Evolutionary conservation across 2,329 filamentous ascomycete species (phyloP).

Genomic region (Talaromyces sp.): DNA sequence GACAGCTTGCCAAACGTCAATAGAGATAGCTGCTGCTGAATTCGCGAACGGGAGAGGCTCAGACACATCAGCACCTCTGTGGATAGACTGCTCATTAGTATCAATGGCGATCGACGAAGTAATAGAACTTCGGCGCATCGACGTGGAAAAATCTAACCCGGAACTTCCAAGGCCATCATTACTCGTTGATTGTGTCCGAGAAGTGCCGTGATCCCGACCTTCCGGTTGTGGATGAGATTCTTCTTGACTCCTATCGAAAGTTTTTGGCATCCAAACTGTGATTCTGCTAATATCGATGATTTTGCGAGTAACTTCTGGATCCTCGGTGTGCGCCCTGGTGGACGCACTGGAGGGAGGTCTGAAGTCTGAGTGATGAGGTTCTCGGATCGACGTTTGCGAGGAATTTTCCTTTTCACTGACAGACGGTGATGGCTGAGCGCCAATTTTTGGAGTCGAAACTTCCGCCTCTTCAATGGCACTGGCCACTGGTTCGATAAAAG

Average conservation of each 20-base stretch:
- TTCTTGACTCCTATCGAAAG: neutral
- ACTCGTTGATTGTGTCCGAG: conserved; percentile 20
- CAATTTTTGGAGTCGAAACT: conserved; percentile 29
- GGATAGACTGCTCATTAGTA: conserved; percentile 4
- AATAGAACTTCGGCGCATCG: conserved; percentile 18
- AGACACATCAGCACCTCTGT: conserved; percentile 3
- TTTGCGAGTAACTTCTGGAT: conserved; percentile 29
- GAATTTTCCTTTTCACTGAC: neutral
- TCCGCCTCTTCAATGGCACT: conserved; percentile 18
- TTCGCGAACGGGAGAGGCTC: conserved; percentile 8
- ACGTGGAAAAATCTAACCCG: conserved; percentile 20
- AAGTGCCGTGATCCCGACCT: neutral
- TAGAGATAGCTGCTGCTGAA: conserved; percentile 18
- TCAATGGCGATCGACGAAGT: conserved; percentile 18
- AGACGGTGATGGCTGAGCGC: conserved; percentile 15
- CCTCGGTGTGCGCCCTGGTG: conserved; percentile 19
- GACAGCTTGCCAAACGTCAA: conserved; percentile 29
- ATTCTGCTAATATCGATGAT: conserved; percentile 33
- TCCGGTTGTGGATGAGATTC: neutral
- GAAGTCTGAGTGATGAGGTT: neutral
- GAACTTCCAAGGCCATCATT: conserved; percentile 25
- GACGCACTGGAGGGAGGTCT: conserved; percentile 15
- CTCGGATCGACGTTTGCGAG: neutral
- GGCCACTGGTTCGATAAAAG: neutral
- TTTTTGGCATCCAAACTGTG: conserved; percentile 31